Base-by-base conservation (phyloP, 1,139 yeast genomes). In the Hyphopichia buzzinii region DNA sequence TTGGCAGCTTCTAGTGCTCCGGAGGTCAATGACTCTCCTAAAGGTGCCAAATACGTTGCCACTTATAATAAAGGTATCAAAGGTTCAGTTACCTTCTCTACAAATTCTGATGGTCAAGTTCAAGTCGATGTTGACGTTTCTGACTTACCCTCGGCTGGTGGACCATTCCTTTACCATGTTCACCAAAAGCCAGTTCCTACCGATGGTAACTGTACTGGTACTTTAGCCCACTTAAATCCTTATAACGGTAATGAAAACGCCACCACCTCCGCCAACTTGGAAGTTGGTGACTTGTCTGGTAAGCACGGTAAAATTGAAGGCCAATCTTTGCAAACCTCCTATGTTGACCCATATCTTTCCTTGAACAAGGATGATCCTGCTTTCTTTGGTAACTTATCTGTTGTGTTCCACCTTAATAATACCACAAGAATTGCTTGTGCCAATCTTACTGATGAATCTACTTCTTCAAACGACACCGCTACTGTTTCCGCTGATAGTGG, bases 241-340 rank as follows among this genome's bases (percentile, higher is more conserved):
- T 69, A 51, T 55, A 47, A 52, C 35, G 75, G 75, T 17, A 40
- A 48, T 22, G 47, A 47, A 4, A 54, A 51, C 28, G 57, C 66
- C 21, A 52, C 63, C 15, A 39, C 48, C 12, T 43, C 54, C 8
- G 57, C 56, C 12, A 58, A 49, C 24, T 46, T 44, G 41, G 70
- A 67, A 48, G 62, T 62, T 29, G 72, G 74, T 35, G 74, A 69
- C 45, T 64, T 70, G 42, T 55, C 72, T 21, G 72, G 73, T 33
- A 67, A 62, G 49, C 69, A 67, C 47, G 74, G 74, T 26, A 41
- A 39, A 29, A 54, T 67, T 34, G 36, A 48, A 7, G 62, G 65
- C 25, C 50, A 55, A 14, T 42, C 58, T n/a, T 31, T 47, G 37
- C 34, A 52, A 14, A 40, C 56, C 27, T 37, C 57, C 26, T 67